Conservation (phyloP, 306 rosid species). For the Leucaena leucocephala region DNA sequence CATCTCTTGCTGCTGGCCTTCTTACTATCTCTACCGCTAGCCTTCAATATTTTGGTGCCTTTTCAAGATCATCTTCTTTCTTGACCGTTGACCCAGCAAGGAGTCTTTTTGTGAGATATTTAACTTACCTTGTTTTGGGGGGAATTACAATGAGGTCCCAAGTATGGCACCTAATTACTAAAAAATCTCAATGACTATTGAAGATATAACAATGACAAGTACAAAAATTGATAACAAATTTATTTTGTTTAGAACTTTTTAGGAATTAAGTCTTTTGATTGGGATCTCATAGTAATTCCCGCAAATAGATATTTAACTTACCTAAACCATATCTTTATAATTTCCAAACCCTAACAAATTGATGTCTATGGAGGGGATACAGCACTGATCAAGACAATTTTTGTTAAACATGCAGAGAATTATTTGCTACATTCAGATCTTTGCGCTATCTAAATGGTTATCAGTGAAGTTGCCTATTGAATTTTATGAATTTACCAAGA, state of each 20-base stretch:
- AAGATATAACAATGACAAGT: too few relatives aligned
- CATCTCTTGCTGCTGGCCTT: constrained; percentile 70
- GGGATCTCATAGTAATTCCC: too few relatives aligned
- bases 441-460: constrained; percentile 84
- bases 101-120: constrained; percentile 70
- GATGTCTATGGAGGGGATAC: too few relatives aligned
- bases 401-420: constrained; percentile 73
- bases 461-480: constrained; percentile 72
- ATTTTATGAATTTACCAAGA: constrained; percentile 71
- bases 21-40: constrained; percentile 83
- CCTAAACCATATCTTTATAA: constrained; percentile 2
- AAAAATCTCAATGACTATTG: too few relatives aligned
- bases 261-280: too few relatives aligned
- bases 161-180: too few relatives aligned
- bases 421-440: constrained; percentile 81
- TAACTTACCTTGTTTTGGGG: constrained; percentile 1
- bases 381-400: constrained; percentile 27
- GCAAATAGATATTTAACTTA: constrained; percentile 32
- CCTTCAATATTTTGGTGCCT: constrained; percentile 67
- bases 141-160: too few relatives aligned
- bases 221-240: too few relatives aligned
- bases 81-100: constrained; percentile 72
- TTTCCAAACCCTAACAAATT: neutral
- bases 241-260: too few relatives aligned
- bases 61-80: constrained; percentile 53